phyloP scores from a whole-genome alignment of 139 green algal genomes.

The Picochlorum sp. region DNA sequence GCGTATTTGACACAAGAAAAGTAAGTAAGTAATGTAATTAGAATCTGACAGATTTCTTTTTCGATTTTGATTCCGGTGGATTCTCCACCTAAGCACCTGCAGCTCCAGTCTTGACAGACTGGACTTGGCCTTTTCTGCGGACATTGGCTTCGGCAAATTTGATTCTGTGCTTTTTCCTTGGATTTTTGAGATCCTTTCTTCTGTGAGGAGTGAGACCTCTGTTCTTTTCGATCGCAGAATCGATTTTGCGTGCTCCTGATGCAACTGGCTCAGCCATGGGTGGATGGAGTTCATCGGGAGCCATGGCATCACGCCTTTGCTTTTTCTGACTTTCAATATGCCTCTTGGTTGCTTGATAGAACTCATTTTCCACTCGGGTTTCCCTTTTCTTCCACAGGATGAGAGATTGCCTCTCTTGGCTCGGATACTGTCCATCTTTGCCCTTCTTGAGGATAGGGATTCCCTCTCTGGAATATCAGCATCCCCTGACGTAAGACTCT shows the following conservation, averaged over 20 bases:
- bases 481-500: constrained; percentile 45
- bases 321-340: constrained; percentile 47
- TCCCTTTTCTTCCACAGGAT: constrained; percentile 13
- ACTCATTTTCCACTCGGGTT: constrained; percentile 58
- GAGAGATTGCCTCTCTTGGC: constrained; percentile 29
- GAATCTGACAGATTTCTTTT: constrained; percentile 55
- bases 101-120: constrained; percentile 38
- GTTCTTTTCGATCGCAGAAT: constrained; percentile 86
- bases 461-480: constrained; percentile 49
- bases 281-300: constrained; percentile 29
- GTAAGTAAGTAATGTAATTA: constrained; percentile 11
- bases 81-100: constrained; percentile 80
- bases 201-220: constrained; percentile 91
- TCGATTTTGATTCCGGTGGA: constrained; percentile 88
- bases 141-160: constrained; percentile 75
- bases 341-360: constrained; percentile 45
- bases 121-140: constrained; percentile 80
- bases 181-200: constrained; percentile 89
- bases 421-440: constrained; percentile 51
- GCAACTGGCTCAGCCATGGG: constrained; percentile 45
- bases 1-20: constrained; percentile 13
- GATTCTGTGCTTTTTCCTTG: constrained; percentile 65
- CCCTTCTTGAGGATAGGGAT: constrained; percentile 62
- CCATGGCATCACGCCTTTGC: constrained; percentile 26
- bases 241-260: constrained; percentile 50